These are phyloP conservation scores for Brassica juncea DNA, from an alignment of 345 rosid genomes.

Conservation along the genomic window DNA sequence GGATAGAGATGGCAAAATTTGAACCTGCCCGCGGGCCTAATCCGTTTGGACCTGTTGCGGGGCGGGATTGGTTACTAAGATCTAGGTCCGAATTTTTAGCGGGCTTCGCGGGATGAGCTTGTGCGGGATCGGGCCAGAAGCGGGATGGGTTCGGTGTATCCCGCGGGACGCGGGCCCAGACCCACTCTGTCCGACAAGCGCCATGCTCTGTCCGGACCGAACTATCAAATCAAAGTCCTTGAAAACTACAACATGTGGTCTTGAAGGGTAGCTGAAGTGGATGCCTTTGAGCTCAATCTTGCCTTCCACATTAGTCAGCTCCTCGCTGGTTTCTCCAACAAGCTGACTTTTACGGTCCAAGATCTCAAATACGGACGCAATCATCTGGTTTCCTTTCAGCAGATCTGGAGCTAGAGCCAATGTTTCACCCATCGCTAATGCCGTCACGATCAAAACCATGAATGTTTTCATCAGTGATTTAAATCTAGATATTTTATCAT, in stretches of 20 bases:
- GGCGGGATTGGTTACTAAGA: no score
- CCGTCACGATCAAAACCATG: slow-evolving; percentile 93
- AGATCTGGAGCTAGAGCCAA: slow-evolving; percentile 88
- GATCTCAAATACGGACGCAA: slow-evolving; percentile 81
- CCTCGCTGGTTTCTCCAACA: slow-evolving; percentile 65
- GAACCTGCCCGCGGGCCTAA: no score
- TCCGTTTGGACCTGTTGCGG: no score
- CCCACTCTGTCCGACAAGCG: slow-evolving; percentile 94
- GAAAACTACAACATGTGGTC: slow-evolving; percentile 80
- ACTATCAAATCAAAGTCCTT: slow-evolving; percentile 68
- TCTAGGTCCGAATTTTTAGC: no score
- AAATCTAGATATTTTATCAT: slow-evolving; percentile 69
- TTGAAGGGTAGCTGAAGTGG: slow-evolving; percentile 80
- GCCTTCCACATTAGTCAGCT: slow-evolving; percentile 62
- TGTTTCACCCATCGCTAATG: slow-evolving; percentile 95
- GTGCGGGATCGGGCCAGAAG: no score
- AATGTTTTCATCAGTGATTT: slow-evolving; percentile 87
- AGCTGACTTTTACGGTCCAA: slow-evolving; percentile 76
- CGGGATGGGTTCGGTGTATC: no score
- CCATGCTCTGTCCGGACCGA: slow-evolving; percentile 74
- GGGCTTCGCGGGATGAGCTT: no score
- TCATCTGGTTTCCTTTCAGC: slow-evolving; percentile 94
- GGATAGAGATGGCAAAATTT: no score
- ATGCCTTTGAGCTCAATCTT: slow-evolving; percentile 66
- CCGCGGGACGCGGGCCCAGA: no score